Evolutionary conservation across 805 yeast species (phyloP), one percentile per base, ranked within the genome.

Genomic region (Barnettozyma siamensis): DNA sequence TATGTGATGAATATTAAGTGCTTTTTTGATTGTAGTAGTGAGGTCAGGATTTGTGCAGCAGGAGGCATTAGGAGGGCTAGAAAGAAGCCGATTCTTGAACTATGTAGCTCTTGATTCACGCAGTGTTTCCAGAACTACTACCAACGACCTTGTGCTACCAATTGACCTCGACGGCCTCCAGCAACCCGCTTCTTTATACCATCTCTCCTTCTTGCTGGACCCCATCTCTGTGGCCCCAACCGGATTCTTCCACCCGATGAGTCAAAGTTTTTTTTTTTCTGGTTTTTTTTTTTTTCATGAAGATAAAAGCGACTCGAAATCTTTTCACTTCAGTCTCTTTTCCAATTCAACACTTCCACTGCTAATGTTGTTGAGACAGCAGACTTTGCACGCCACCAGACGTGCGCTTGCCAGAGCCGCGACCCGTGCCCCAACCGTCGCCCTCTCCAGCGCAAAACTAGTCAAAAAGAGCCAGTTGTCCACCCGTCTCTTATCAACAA

Each of bases 351-450:
- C 27, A 21, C 31, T 6, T 17, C 27, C 18, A n/a, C 5, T 17
- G 9, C 18, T 16, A 19, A 55, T 55, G 55, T 46, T 55, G 29
- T 47, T 56, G 31, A 56, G 58, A 55, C 59, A 54, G 37, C 48
- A 50, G 12, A 51, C 57, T 9, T 20, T 56, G 37, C 52, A 48
- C 40, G 53, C 45, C 32, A 45, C 60, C 28, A 55, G 50, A 49
- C 50, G 57, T 38, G 50, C 56, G 4, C 32, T 46, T 12, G 35
- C 39, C 17, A 40, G 40, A 29, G 40, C 37, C 12, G 20, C 33
- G 29, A 33, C 32, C 26, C 27, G 38, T 7, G 26, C 41, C 19
- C 41, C 46, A 9, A 31, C 43, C 4, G 28, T 41, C 13, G 38
- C 33, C 35, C 35, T 52, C 15, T 49, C 51, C 21, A 43, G 51